These are phyloP conservation scores for Capsicum rhomboideum DNA, from an alignment of 257 asterid species.

Conservation along the genomic window DNA sequence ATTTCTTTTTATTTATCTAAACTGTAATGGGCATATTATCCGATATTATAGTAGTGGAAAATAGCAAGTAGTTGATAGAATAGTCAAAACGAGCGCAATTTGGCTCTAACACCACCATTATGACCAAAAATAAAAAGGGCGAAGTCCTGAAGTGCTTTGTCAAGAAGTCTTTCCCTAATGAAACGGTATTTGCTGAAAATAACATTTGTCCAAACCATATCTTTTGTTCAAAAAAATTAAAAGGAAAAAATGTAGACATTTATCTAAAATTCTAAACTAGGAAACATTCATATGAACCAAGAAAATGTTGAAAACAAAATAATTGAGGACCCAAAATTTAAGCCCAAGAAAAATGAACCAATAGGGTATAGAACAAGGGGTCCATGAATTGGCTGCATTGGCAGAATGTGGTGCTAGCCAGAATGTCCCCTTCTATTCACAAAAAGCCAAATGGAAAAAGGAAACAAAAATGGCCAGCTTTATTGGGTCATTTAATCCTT, in stretches of 20 bases:
- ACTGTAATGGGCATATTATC: not conserved
- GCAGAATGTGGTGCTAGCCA: conserved; percentile 5
- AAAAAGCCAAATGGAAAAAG: not conserved
- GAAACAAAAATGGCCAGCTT: conserved; percentile 25
- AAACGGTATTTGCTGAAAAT: not conserved
- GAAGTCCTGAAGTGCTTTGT: not conserved
- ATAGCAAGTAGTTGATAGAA: not conserved
- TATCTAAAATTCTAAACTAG: not conserved
- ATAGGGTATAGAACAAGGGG: not conserved
- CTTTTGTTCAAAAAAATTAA: not conserved
- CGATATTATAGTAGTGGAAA: not conserved
- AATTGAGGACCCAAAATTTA: not conserved
- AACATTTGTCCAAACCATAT: not conserved
- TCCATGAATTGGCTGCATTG: conserved; percentile 8
- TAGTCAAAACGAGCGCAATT: not conserved
- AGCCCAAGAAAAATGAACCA: not conserved
- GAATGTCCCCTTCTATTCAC: conserved; percentile 10
- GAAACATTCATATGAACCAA: not conserved
- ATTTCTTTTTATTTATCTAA: not conserved
- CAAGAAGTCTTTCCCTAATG: not conserved
- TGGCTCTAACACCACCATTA: not conserved
- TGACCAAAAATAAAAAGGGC: not conserved
- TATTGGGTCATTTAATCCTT: not conserved
- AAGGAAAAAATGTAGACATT: not conserved
- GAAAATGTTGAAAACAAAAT: not conserved